These are phyloP conservation scores for Zygoascus flipseniorum DNA, from an alignment of 805 yeast species.

Conservation along the genomic window DNA sequence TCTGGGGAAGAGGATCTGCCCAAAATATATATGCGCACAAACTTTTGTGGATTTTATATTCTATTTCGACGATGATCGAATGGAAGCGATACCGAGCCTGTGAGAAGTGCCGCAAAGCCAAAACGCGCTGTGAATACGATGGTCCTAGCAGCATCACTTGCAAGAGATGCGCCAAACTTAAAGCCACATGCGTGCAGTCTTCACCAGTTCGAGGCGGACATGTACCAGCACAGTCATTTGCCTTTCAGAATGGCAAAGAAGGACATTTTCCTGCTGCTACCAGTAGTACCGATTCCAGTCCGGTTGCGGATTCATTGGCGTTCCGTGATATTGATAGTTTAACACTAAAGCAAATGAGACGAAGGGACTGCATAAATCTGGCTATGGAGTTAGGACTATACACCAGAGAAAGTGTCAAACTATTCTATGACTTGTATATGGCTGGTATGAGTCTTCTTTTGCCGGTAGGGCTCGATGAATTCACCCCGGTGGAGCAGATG, in stretches of 20 bases:
- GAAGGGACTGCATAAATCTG: constrained; percentile 2
- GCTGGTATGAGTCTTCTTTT: constrained; percentile 3
- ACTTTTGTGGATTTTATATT: not conserved
- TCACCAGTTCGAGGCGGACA: not conserved
- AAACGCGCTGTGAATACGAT: constrained; percentile 18
- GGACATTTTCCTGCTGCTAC: not conserved
- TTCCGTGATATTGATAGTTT: not conserved
- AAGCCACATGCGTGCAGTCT: constrained; percentile 7
- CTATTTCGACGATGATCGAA: not conserved
- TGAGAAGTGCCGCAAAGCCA: constrained; percentile 15
- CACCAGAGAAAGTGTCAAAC: constrained; percentile 3
- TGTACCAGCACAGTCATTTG: not conserved
- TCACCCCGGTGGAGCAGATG: not conserved
- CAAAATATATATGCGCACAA: too few species aligned
- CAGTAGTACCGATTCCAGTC: not conserved
- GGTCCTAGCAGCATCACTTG: constrained; percentile 8
- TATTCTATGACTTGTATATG: constrained; percentile 1
- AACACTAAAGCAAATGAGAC: not conserved
- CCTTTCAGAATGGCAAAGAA: not conserved
- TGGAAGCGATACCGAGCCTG: constrained; percentile 12
- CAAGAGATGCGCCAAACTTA: constrained; percentile 16
- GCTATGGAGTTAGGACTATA: constrained; percentile 8
- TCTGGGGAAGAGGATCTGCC: too few species aligned
- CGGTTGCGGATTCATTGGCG: not conserved
- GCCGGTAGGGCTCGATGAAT: constrained; percentile 5